These are phyloP conservation scores for Cercospora sp. DNA, from an alignment of 2,329 filamentous ascomycete genomes.

Conservation along the genomic window DNA sequence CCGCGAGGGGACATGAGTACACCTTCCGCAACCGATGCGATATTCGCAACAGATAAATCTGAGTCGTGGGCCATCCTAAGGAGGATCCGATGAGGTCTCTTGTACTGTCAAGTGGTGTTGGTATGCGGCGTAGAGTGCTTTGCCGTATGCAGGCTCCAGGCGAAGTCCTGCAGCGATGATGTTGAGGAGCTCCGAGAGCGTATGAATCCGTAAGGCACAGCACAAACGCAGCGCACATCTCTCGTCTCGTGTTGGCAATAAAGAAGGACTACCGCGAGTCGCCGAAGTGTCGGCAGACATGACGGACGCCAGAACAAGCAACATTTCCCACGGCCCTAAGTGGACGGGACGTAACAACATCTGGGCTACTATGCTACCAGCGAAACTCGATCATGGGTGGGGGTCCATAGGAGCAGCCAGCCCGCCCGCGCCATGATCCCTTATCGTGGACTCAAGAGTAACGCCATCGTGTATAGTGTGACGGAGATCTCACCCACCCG, in stretches of 20 bases:
- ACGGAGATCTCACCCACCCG: constrained; percentile 13
- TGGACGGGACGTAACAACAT: constrained; percentile 20
- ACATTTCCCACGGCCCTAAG: constrained; percentile 20
- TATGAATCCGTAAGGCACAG: constrained; percentile 15
- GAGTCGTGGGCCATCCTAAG: constrained; percentile 17
- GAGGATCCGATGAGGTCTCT: constrained; percentile 10
- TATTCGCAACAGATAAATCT: constrained; percentile 15
- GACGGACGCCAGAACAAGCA: constrained; percentile 8
- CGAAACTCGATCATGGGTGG: constrained; percentile 13
- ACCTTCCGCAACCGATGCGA: constrained; percentile 13
- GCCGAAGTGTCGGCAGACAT: constrained; percentile 27
- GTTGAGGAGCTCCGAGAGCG: constrained; percentile 7
- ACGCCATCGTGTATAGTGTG: constrained; percentile 17
- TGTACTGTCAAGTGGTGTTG: constrained; percentile 7
- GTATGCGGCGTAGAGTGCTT: constrained; percentile 13
- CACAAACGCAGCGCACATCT: constrained; percentile 8
- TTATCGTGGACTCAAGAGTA: constrained; percentile 16
- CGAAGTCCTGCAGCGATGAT: constrained; percentile 7
- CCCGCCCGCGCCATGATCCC: constrained; percentile 12
- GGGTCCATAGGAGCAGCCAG: not conserved
- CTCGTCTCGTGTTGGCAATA: not conserved
- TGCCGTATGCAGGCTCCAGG: constrained; percentile 16
- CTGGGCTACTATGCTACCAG: constrained; percentile 20
- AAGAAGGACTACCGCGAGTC: not conserved
- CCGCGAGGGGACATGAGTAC: constrained; percentile 23